Base-by-base conservation (phyloP, 2,329 filamentous ascomycete species). In the Cercospora sp. region DNA sequence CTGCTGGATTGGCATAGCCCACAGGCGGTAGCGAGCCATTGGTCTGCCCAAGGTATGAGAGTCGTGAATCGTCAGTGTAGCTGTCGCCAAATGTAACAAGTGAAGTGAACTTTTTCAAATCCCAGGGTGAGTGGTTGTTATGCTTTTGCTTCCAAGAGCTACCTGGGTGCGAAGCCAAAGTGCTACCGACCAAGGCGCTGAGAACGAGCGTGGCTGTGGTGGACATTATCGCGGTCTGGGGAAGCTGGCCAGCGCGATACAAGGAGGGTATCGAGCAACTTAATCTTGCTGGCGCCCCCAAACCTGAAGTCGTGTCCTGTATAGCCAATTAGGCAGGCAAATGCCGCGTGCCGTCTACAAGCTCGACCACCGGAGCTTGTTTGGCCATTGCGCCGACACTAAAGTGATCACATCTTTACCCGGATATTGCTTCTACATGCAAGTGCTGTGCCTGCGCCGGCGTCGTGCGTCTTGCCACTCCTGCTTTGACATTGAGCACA, bases 11-110 rank as follows among this genome's bases (percentile, higher is more conserved):
- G 12, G 81, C 77, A 78, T 82, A 86, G 53, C 90, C 91, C 0
- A 87, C 79, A 0, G 91, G 90, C 1, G 91, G 91, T 0, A 87
- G 82, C 5, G 81, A 79, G 51, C 87, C 87, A 72, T 87, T 82
- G 71, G 90, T 81, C 36, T 74, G 79, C 66, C 81, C 79, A 75
- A 93, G 90, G 75, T 91, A 93, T 9, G 75, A 75, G 9, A 91
- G 77, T 9, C 91, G 86, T 12, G 85, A 87, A 73, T 93, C 89
- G 75, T 94, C 91, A 26, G 70, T 73, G 75, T 90, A 93, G 78
- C 89, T 92, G 78, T 93, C 90, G 12, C 91, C 90, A 75, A 93
- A 93, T 0, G 88, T 84, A 45, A 92, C 85, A 42, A 92, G 77
- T 60, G 87, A 89, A 30, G 87, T 83, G 75, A 92, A 88, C 42